Base-by-base conservation (phyloP, 2,329 filamentous ascomycete genomes). In the Periconia sp. region DNA sequence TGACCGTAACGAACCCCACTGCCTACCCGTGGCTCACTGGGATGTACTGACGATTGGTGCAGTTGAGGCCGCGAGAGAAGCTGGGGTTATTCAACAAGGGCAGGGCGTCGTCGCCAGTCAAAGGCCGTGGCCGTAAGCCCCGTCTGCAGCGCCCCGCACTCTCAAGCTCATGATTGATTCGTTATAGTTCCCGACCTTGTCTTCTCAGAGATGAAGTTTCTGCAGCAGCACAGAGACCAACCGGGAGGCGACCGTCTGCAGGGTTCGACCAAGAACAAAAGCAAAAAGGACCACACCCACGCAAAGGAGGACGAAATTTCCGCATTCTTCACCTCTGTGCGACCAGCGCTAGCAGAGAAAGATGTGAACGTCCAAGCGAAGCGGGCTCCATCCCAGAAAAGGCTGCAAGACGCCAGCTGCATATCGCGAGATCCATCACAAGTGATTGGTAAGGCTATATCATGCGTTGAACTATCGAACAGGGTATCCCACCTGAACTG, bases 161-260 rank as follows among this genome's bases (percentile, higher is more conserved):
- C 24, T 33, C 39, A 32, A 45, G 33, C 41, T 26, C 42, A 51
- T 50, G 40, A 29, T 52, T 68, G 44, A 65, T 38, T 37, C 34
- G 33, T 30, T 46, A 43, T 53, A 79, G 77, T 79, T 36, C 76
- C 76, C 19, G 76, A 79, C 58, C 66, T 78, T 28, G 72, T 74
- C 19, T 79, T 79, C 59, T 76, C 75, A 19, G 74, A 78, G 52
- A 75, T 78, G 72, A 72, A 66, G 17, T 79, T 78, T 46, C 54
- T 79, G 29, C 71, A 72, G 40, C 69, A 69, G 42, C 60, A 66
- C 12, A 57, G 53, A 43, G 59, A 53, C 28, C 48, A 57, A 43
- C 38, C 52, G 42, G 51, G 70, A 43, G 43, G 54, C 54, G 28
- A 40, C 37, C 40, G 54, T 52, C 40, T 58, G 50, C 13, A 59